Base-by-base conservation (phyloP, 1,139 yeast species). In the Fermentozyma sake region DNA sequence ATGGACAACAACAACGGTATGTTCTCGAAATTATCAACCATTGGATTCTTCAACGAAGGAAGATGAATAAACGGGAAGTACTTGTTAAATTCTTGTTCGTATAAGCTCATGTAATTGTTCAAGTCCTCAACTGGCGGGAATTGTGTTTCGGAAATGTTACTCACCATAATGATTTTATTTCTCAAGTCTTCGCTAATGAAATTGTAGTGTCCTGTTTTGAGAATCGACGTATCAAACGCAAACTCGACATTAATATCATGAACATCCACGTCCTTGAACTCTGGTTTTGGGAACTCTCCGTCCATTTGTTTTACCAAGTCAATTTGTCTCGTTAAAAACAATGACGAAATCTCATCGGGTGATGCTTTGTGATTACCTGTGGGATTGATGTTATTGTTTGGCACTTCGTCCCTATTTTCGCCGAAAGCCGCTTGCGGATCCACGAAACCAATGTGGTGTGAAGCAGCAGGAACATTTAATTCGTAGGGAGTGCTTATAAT, bases 11-110 rank as follows among this genome's bases (percentile, higher is more conserved):
- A 53, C 30, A 87, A 60, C 1, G 95, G 91, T 33, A 82, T 76
- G 48, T 82, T 81, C 28, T 79, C 84, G 32, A 67, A 52, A 37
- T 68, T 67, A 23, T 66, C 65, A 11, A 73, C 76, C 44, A 68
- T 56, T 0, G 75, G 68, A 34, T 77, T 75, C 34, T 69, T 59
- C 33, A 83, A 62, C 3, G 87, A 68, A 8, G 82, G 80, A 27
- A 85, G 64, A 54, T 86, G 96, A 39, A 87, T 72, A 50, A 86
- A 86, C 10, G 95, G 89, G 56, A 83, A 79, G 50, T 81, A 87
- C 36, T 74, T 76, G 55, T 82, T 79, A 56, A 84, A 85, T 45
- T 84, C 87, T 33, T 68, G 66, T 38, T 77, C 83, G 53, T 79
- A 86, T 11, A 86, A 61, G 18, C 72, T 68, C 48, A 81, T 72